Conservation (phyloP, 371 early-diverging fungal species). For the Capniomyces stellatus region DNA sequence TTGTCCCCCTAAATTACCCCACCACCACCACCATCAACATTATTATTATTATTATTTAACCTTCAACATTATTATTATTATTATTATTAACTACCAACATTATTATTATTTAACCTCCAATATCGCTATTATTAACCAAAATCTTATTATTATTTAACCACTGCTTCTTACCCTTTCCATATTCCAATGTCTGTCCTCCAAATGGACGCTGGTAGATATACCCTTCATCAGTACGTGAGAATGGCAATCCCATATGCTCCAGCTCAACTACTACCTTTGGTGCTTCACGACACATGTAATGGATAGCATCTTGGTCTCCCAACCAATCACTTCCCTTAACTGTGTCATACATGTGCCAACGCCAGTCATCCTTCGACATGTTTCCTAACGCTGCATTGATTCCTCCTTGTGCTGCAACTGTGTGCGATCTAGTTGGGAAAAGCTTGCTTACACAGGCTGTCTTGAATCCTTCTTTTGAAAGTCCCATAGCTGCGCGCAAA, state of each 20-base stretch:
- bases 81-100: too few species aligned
- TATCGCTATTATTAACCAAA: too few species aligned
- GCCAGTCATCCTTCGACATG: constrained; percentile 98
- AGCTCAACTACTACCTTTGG: constrained; percentile 89
- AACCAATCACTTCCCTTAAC: constrained; percentile 98
- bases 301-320: constrained; percentile 96
- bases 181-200: constrained; percentile 88
- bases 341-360: constrained; percentile 99
- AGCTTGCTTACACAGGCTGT: constrained; percentile 97
- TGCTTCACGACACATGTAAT: constrained; percentile 97
- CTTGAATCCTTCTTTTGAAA: constrained; percentile 92
- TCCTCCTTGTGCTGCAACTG: constrained; percentile 97
- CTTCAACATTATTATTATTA: too few species aligned
- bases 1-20: constrained; percentile 47
- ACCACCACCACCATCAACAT: too few species aligned
- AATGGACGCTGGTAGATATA: constrained; percentile 97
- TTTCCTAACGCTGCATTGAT: constrained; percentile 97
- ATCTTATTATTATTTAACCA: too few species aligned
- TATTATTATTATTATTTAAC: too few species aligned
- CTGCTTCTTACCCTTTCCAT: constrained; percentile 84
- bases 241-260: constrained; percentile 94
- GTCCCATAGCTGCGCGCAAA: constrained; percentile 94
- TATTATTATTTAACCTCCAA: too few species aligned
- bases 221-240: constrained; percentile 92
- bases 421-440: constrained; percentile 97